Evolutionary conservation across 306 rosid genomes (phyloP).

Genomic region (Trifolium repens): DNA sequence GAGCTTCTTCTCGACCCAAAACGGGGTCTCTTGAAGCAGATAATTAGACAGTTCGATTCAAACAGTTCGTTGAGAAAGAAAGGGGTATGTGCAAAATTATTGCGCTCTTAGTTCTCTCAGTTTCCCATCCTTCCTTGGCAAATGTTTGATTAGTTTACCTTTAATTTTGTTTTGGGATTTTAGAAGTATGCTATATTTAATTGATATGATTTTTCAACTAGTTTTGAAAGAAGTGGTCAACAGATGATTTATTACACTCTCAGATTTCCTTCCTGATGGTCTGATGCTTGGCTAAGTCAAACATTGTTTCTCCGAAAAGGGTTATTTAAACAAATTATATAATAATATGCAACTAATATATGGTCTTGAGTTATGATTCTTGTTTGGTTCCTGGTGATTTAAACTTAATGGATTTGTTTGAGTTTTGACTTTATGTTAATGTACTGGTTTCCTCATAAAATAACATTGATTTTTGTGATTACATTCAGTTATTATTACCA

Average conservation of each 20-base stretch:
- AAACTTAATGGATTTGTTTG: not conserved
- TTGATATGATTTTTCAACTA: constrained; percentile 16
- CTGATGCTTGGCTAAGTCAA: constrained; percentile 24
- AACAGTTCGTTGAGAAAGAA: constrained; percentile 77
- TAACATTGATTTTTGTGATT: constrained; percentile 7
- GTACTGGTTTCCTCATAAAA: constrained; percentile 33
- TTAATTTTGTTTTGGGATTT: not conserved
- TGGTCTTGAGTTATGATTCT: not conserved
- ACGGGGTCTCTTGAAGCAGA: constrained; percentile 84
- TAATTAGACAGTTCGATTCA: constrained; percentile 86
- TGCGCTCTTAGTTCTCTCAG: constrained; percentile 17
- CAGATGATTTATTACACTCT: constrained; percentile 17
- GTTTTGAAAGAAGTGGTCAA: constrained; percentile 33
- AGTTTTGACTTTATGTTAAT: not conserved
- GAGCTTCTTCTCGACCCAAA: constrained; percentile 85
- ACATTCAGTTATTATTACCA: too few relatives aligned
- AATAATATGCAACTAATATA: constrained; percentile 4
- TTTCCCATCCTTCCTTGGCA: constrained; percentile 28
- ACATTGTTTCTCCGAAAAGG: not conserved
- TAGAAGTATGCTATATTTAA: constrained; percentile 23
- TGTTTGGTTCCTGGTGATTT: constrained; percentile 20
- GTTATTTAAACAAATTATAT: constrained; percentile 18
- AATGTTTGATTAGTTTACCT: constrained; percentile 20
- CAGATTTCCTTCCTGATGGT: constrained; percentile 15
- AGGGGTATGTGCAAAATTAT: constrained; percentile 71